Percentiles rank a stretch among this genome's conserved stretches.
Conservation (phyloP, 441 rosid species). For the Adansonia rubrostipa region DNA sequence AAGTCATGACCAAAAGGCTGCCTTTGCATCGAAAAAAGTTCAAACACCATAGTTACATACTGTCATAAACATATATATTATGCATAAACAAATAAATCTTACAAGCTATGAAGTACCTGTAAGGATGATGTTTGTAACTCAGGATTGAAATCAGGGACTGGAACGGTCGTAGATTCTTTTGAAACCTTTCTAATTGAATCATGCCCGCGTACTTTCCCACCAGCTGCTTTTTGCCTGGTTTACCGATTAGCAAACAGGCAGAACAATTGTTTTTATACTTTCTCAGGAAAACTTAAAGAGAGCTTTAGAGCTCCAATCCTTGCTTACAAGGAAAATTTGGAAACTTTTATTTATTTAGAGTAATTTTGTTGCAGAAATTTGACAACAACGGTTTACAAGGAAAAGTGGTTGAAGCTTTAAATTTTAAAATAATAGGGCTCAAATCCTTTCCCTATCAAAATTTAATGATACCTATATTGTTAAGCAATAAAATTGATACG, state of each 20-base stretch:
- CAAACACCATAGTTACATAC: constrained; percentile 28
- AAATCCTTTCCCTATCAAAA: too few relatives aligned
- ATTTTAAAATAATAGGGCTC: too few relatives aligned
- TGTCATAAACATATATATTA: constrained; percentile 48
- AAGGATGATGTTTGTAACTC: constrained; percentile 64
- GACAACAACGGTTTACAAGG: too few relatives aligned
- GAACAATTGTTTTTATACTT: background rate
- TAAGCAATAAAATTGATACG: too few relatives aligned
- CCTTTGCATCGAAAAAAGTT: constrained; percentile 19
- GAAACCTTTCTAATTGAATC: constrained; percentile 43
- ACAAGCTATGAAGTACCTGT: constrained; percentile 45
- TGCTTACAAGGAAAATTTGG: too few relatives aligned
- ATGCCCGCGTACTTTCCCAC: constrained; percentile 43
- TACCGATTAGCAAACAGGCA: constrained; percentile 20
- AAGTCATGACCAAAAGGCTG: background rate
- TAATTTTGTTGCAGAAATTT: too few relatives aligned
- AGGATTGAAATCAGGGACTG: constrained; percentile 74
- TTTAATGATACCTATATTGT: too few relatives aligned
- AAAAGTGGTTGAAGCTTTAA: too few relatives aligned
- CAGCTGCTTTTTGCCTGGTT: constrained; percentile 52
- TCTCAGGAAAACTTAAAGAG: background rate
- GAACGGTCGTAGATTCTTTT: constrained; percentile 60
- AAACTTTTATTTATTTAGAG: too few relatives aligned
- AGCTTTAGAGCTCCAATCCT: too few relatives aligned
- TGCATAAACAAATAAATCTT: background rate